Evolutionary conservation across 2,329 filamentous ascomycete genomes (phyloP).

Genomic region (Colletotrichum sp.): DNA sequence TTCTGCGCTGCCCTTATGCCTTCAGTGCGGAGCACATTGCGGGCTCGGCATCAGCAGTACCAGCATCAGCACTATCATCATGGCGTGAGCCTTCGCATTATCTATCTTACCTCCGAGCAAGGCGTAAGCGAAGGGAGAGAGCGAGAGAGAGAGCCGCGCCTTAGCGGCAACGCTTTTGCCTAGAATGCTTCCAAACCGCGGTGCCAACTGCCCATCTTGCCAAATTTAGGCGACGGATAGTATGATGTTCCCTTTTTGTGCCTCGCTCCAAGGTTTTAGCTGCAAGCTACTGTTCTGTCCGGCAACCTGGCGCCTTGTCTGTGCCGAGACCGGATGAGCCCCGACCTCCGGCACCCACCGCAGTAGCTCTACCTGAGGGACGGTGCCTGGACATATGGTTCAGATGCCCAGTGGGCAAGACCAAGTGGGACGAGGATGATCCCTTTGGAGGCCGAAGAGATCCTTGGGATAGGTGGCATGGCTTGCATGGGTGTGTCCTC

Average conservation of each 20-base stretch:
- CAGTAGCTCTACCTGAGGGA: conserved; percentile 1
- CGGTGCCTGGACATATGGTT: conserved; percentile 12
- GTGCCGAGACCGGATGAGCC: conserved; percentile 19
- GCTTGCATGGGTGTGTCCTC: not conserved
- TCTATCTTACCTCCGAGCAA: not conserved
- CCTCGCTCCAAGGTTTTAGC: conserved; percentile 4
- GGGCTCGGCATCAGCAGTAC: not conserved
- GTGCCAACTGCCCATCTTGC: not conserved
- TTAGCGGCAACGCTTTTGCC: not conserved
- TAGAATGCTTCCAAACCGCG: not conserved
- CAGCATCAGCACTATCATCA: not conserved
- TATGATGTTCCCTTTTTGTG: not conserved
- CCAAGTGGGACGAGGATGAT: conserved; percentile 5
- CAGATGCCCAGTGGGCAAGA: conserved; percentile 1
- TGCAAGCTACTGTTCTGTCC: conserved; percentile 13
- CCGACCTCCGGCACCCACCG: conserved; percentile 5
- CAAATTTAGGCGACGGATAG: not conserved
- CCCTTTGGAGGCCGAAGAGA: not conserved
- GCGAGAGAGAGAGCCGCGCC: not conserved
- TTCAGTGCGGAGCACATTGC: not conserved
- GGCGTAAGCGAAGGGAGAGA: not conserved
- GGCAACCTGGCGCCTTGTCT: conserved; percentile 9
- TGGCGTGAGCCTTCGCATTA: not conserved
- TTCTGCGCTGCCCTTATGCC: not conserved
- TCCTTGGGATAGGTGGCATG: not conserved